Conservation (phyloP, 306 rosid genomes). For the cucumber (Cucumis sativus) region Cucumber_9930_V3 NC_026655.2:800501-801000, state of each 20-base stretch:
- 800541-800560: neutral
- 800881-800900: neutral
- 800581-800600: neutral
- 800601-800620: neutral
- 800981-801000: neutral
- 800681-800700: conserved; percentile 74
- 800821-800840: conserved; percentile 80
- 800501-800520: neutral
- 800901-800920: neutral
- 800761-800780: conserved; percentile 89
- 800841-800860: neutral
- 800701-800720: conserved; percentile 69
- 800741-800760: conserved; percentile 90
- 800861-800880: neutral
- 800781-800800: conserved; percentile 75
- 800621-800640: neutral
- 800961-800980: neutral
- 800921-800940: neutral
- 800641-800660: neutral
- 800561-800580: neutral
- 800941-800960: neutral
- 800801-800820: conserved; percentile 48
- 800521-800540: neutral
- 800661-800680: neutral
- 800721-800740: conserved; percentile 56